phyloP scores from a whole-genome alignment of 2,329 filamentous ascomycete species.

The Scortechinia acanthostroma region DNA sequence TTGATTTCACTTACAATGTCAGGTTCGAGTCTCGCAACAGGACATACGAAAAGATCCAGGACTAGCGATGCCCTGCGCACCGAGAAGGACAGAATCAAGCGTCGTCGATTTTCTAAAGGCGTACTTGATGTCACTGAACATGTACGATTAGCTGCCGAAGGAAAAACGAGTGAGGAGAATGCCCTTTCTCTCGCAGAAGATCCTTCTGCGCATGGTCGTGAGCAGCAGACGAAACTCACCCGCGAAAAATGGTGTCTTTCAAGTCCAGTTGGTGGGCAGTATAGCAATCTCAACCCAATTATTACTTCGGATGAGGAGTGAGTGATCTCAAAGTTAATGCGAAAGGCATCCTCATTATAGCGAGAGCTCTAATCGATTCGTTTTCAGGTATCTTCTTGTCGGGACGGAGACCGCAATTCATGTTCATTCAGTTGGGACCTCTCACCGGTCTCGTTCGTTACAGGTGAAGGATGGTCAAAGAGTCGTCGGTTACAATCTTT shows the following conservation, averaged over 20 bases:
- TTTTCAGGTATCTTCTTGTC: background rate
- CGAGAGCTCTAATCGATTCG: background rate
- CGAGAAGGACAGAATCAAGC: background rate
- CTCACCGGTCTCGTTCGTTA: background rate
- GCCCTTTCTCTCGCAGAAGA: background rate
- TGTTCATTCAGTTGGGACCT: background rate
- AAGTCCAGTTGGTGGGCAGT: background rate
- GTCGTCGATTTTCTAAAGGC: background rate
- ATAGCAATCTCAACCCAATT: background rate
- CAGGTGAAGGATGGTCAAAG: background rate
- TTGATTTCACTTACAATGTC: too few relatives aligned
- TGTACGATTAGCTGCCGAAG: background rate
- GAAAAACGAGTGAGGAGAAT: background rate
- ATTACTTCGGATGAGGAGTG: background rate
- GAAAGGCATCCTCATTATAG: conserved; percentile 18
- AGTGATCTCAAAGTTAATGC: background rate
- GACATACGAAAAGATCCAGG: background rate
- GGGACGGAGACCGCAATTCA: background rate
- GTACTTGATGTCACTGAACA: background rate
- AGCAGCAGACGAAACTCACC: background rate
- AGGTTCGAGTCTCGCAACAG: too few relatives aligned
- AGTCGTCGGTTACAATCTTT: conserved; percentile 22
- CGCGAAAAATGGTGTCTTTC: background rate
- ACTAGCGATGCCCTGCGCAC: background rate
- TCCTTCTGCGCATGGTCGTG: background rate